Evolutionary conservation across 805 yeast genomes (phyloP).

Genomic region (Candida koratica): DNA sequence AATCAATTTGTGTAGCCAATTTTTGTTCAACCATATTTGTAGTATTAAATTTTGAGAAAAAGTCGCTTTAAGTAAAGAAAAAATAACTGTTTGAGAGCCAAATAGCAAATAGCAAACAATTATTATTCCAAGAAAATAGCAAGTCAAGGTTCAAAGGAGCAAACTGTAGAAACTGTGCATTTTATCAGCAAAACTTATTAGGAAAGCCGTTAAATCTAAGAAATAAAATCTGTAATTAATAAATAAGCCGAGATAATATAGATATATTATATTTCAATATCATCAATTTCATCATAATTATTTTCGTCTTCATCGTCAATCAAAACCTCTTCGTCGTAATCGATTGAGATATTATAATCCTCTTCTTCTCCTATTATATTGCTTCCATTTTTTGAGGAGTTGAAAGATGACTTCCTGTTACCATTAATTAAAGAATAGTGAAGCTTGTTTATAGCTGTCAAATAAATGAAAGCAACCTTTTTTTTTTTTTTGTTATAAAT

Average conservation of each 20-base stretch:
- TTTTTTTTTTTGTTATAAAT: slow-evolving; percentile 87
- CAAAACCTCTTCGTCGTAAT: slow-evolving; percentile 22
- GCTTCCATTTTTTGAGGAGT: slow-evolving; percentile 8
- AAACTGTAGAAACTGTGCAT: too few relatives aligned
- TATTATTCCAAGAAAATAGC: background rate
- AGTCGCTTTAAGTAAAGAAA: too few relatives aligned
- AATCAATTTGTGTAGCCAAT: slow-evolving; percentile 35
- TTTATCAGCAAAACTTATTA: too few relatives aligned
- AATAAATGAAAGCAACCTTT: slow-evolving; percentile 81
- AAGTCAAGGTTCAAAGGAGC: background rate
- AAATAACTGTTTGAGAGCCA: too few relatives aligned
- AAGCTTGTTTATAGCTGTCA: slow-evolving; percentile 47
- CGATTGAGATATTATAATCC: slow-evolving; percentile 20
- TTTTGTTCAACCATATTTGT: slow-evolving; percentile 7
- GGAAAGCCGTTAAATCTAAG: too few relatives aligned
- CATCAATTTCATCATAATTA: slow-evolving; percentile 12
- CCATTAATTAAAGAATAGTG: slow-evolving; percentile 34
- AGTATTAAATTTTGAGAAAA: background rate
- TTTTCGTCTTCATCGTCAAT: slow-evolving; percentile 26
- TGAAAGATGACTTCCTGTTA: slow-evolving; percentile 17
- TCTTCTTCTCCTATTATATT: slow-evolving; percentile 18
- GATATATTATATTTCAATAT: slow-evolving; percentile 4
- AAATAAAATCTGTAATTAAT: background rate
- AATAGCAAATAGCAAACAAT: too few relatives aligned
- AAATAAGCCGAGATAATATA: background rate